Percentiles rank a stretch among this genome's conserved stretches.
Evolutionary conservation across 441 rosid genomes (phyloP).

Genomic region (Populus hybrid): DNA sequence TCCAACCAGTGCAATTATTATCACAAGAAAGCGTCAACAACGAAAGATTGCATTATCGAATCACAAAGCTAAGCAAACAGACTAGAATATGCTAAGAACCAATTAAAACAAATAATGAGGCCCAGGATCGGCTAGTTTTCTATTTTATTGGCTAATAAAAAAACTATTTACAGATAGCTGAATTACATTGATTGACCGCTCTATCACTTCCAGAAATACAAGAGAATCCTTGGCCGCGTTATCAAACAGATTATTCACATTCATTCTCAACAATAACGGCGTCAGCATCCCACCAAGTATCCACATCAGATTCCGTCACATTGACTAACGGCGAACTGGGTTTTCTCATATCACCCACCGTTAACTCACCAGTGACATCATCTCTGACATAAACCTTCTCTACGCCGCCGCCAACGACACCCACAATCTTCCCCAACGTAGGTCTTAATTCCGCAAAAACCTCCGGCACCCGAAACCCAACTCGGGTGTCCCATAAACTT

Average conservation of each 20-base stretch:
- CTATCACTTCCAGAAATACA: background rate
- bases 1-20: background rate
- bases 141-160: background rate
- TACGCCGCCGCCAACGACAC: slow-evolving; percentile 31
- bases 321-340: slow-evolving; percentile 37
- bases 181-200: background rate
- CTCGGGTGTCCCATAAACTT: slow-evolving; percentile 66
- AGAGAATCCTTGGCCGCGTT: background rate
- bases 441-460: slow-evolving; percentile 65
- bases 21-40: background rate
- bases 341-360: slow-evolving; percentile 68
- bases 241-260: background rate
- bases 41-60: background rate
- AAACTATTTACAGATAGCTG: background rate
- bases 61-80: background rate
- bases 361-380: slow-evolving; percentile 34
- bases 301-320: slow-evolving; percentile 41
- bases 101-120: background rate
- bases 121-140: background rate
- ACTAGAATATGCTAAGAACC: background rate
- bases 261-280: background rate
- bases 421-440: slow-evolving; percentile 29
- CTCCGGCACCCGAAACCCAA: slow-evolving; percentile 35
- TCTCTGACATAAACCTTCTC: slow-evolving; percentile 45
- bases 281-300: slow-evolving; percentile 38